Evolutionary conservation across 2,329 filamentous ascomycete species (phyloP), one percentile per base, ranked within the genome.

Genomic region (Fusarium phyllophilum): DNA sequence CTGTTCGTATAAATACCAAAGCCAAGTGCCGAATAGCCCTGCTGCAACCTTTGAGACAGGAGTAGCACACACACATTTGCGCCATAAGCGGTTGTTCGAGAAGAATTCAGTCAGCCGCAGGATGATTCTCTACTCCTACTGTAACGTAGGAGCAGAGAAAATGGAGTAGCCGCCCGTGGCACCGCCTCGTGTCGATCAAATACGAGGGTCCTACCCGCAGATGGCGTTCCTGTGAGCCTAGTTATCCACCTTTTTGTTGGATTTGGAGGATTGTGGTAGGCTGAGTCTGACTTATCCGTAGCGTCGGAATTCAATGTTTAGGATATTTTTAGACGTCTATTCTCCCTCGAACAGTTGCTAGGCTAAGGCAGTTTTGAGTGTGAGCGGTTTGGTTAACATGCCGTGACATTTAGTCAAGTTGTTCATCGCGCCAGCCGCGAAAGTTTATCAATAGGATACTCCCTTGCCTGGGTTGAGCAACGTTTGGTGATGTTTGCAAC

Each of bases 121-220:
- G 52, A 59, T 41, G 15, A 26, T 33, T 42, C 39, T 58, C 33
- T 58, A 26, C 31, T 24, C 38, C 42, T 33, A 39, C 48, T 68
- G 66, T 51, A 68, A 68, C 66, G 65, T 68, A 46, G 48, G 66
- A 62, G 49, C 17, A 54, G 24, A 66, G 67, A 45, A 59, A 59
- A 73, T 72, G 68, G 52, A 67, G 69, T 63, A 44, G 34, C 49
- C 65, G 57, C 49, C 51, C 31, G 56, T 73, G 44, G 69, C 72
- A 75, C 66, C 33, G 72, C 72, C 72, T 73, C 72, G 68, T 69
- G 72, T 70, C 59, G 61, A 69, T 64, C 58, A 29, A 61, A 75
- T 75, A 75, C 72, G 72, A 75, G 72, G 48, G 68, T 51, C 42
- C 52, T 57, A 72, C 68, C 62, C 59, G 63, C 63, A 70, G 34